Evolutionary conservation across 441 rosid genomes (phyloP).

Genomic region (Mallotus japonicus): DNA sequence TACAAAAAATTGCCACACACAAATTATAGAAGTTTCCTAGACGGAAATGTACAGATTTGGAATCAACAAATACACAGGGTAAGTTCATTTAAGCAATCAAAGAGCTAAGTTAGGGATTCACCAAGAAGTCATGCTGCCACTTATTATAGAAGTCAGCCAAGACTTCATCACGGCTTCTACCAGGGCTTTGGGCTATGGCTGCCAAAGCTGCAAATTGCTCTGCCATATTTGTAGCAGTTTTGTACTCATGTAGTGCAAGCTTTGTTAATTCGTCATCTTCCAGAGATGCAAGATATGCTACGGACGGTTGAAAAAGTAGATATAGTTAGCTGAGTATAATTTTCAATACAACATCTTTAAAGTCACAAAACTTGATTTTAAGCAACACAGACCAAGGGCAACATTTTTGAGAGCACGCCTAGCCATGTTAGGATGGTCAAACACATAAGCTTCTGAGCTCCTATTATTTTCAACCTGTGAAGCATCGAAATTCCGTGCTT

Average conservation of each 20-base stretch:
- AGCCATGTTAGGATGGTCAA: conserved; percentile 79
- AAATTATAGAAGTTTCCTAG: neutral
- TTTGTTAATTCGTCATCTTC: conserved; percentile 52
- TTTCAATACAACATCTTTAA: neutral
- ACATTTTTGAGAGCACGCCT: conserved; percentile 83
- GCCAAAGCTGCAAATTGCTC: conserved; percentile 96
- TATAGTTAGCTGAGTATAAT: conserved; percentile 14
- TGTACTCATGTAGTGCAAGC: conserved; percentile 70
- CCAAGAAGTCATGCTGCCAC: conserved; percentile 89
- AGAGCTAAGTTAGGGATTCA: conserved; percentile 28
- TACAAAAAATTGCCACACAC: neutral
- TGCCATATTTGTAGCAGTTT: conserved; percentile 83
- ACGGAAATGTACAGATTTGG: neutral
- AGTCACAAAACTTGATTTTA: conserved; percentile 5
- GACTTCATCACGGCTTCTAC: conserved; percentile 73
- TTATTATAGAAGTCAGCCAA: conserved; percentile 82
- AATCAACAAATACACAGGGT: neutral
- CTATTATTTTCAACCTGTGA: conserved; percentile 69
- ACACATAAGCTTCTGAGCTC: conserved; percentile 70
- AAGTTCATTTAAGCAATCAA: neutral
- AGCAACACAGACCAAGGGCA: conserved; percentile 65
- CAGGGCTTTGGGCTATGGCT: conserved; percentile 74
- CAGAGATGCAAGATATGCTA: conserved; percentile 86
- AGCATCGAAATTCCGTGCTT: conserved; percentile 10
- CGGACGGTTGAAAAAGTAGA: conserved; percentile 13